A percentile compares a stretch with the other conserved stretches of the same genome.
Conservation (phyloP, 768 basidiomycete genomes). For the Suillus decipiens region DNA sequence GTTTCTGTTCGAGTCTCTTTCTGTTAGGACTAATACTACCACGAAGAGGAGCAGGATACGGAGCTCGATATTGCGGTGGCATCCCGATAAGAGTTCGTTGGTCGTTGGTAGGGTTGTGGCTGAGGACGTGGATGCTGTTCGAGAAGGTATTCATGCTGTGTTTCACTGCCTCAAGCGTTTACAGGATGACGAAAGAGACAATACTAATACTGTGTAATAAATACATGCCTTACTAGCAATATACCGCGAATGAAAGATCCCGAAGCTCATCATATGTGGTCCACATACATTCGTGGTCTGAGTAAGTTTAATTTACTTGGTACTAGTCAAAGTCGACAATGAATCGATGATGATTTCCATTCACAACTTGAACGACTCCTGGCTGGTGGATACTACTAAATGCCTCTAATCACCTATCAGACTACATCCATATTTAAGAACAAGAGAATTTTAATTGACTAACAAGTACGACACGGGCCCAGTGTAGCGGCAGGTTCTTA, state of each 20-base stretch:
- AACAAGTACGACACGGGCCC: too few species aligned
- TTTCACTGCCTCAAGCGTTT: conserved; percentile 36
- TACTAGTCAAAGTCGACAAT: too few species aligned
- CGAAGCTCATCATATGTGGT: neutral
- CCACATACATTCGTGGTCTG: neutral
- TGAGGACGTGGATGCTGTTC: conserved; percentile 47
- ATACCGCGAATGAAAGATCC: neutral
- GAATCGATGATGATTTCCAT: too few species aligned
- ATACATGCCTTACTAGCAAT: neutral
- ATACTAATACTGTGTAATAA: neutral
- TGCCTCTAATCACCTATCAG: too few species aligned
- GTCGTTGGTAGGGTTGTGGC: conserved; percentile 45
- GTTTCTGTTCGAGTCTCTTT: conserved; percentile 51
- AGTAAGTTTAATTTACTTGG: too few species aligned
- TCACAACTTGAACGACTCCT: too few species aligned
- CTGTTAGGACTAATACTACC: conserved; percentile 40
- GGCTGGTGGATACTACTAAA: too few species aligned
- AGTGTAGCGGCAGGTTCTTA: too few species aligned
- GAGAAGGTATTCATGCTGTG: conserved; percentile 48
- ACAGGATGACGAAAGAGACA: conserved; percentile 33
- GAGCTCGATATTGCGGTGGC: conserved; percentile 64
- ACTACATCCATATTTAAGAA: too few species aligned
- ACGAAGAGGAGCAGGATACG: conserved; percentile 57
- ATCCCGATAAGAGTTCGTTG: conserved; percentile 61
- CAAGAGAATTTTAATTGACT: too few species aligned